A percentile compares a stretch with the other conserved stretches of the same genome.
phyloP scores from a whole-genome alignment of 257 asterid genomes.

The Capsicum baccatum region DNA sequence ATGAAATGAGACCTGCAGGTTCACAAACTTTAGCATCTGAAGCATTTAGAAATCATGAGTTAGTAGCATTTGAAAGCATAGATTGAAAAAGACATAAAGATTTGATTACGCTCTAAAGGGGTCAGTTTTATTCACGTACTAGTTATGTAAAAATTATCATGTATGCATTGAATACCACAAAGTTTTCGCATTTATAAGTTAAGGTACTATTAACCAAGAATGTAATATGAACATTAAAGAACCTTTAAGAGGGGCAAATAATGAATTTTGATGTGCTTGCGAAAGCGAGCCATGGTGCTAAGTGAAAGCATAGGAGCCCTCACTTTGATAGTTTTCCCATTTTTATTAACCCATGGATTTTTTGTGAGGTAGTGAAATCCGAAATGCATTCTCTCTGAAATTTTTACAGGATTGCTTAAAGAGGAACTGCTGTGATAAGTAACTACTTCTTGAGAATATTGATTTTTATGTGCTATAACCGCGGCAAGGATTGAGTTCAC shows the following conservation, averaged over 20 bases:
- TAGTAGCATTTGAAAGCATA: no score
- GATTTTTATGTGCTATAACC: not conserved
- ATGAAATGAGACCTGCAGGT: constrained; percentile 35
- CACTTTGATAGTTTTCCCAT: constrained; percentile 47
- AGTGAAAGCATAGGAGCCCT: constrained; percentile 22
- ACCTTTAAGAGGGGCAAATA: constrained; percentile 57
- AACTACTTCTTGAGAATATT: constrained; percentile 16
- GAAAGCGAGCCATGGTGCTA: constrained; percentile 54
- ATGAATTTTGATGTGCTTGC: constrained; percentile 46
- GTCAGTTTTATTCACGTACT: no score
- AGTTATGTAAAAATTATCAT: no score
- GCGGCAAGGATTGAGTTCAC: not conserved
- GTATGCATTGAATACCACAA: no score
- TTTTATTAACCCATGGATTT: constrained; percentile 43
- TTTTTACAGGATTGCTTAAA: constrained; percentile 46
- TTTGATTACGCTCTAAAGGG: no score
- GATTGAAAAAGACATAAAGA: no score
- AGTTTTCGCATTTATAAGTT: no score
- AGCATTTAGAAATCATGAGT: no score
- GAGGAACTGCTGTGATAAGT: constrained; percentile 62
- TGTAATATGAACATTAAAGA: not conserved
- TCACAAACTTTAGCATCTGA: not conserved
- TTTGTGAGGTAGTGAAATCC: constrained; percentile 39
- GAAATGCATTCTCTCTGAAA: constrained; percentile 31
- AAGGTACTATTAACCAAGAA: no score